Evolutionary conservation across 176 grass and related monocot genomes (phyloP).

Genomic region (Tillandsia leiboldiana): DNA sequence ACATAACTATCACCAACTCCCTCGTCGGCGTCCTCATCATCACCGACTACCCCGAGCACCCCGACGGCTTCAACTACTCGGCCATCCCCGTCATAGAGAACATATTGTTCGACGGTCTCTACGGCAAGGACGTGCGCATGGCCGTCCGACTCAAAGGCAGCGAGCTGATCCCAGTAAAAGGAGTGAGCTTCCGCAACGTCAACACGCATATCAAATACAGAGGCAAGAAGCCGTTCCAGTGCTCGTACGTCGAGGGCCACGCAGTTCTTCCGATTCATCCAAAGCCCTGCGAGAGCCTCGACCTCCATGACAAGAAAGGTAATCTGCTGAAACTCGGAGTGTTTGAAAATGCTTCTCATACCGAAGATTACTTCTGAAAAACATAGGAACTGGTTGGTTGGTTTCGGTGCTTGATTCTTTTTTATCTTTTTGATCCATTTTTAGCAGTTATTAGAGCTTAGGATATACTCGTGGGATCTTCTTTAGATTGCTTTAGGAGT

Average conservation of each 20-base stretch:
- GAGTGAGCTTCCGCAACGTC: neutral
- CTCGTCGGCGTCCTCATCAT: neutral
- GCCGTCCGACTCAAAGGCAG: conserved; percentile 11
- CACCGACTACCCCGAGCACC: conserved; percentile 16
- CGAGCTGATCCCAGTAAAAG: conserved; percentile 3
- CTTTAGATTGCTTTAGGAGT: too few species aligned
- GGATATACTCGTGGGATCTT: too few species aligned
- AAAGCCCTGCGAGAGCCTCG: conserved; percentile 7
- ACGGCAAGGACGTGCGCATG: conserved; percentile 8
- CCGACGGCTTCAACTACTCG: conserved; percentile 1
- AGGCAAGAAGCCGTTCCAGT: conserved; percentile 8
- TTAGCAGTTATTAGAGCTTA: neutral
- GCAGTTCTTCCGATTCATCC: neutral
- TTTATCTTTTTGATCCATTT: neutral
- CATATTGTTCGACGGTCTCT: conserved; percentile 8
- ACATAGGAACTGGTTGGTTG: neutral
- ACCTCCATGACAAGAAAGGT: conserved; percentile 4
- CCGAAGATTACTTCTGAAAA: conserved; percentile 3
- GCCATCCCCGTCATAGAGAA: conserved; percentile 6
- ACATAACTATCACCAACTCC: neutral
- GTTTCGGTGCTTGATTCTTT: neutral
- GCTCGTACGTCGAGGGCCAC: neutral
- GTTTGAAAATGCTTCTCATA: neutral
- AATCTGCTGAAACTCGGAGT: conserved; percentile 1
- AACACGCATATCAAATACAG: neutral